Evolutionary conservation across 2,329 filamentous ascomycete species (phyloP).

Genomic region (Colletotrichum gigasporum): DNA sequence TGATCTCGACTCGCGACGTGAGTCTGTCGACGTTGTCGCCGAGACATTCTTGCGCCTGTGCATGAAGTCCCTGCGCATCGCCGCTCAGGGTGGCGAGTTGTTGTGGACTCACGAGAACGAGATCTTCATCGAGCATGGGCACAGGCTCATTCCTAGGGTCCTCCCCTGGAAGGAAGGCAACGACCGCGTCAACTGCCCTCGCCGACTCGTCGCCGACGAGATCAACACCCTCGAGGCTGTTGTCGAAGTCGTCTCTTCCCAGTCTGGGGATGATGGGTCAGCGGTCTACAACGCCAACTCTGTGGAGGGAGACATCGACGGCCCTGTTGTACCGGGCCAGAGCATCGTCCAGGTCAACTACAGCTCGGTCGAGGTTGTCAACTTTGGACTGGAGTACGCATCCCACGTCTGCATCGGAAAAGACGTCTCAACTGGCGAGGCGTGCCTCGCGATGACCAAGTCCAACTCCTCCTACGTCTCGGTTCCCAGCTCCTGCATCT

Average conservation of each 20-base stretch:
- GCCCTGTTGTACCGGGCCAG: slow-evolving; percentile 1
- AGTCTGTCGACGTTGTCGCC: neutral
- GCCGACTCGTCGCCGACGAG: slow-evolving; percentile 43
- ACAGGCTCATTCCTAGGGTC: slow-evolving; percentile 48
- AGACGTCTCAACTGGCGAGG: slow-evolving; percentile 35
- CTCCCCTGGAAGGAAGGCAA: slow-evolving; percentile 49
- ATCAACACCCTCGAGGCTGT: slow-evolving; percentile 44
- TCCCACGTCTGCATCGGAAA: slow-evolving; percentile 46
- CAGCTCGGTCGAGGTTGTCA: slow-evolving; percentile 45
- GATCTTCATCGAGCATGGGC: slow-evolving; percentile 46
- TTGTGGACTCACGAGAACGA: slow-evolving; percentile 29
- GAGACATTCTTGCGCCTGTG: slow-evolving; percentile 27
- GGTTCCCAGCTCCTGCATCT: slow-evolving; percentile 33
- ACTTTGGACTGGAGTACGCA: slow-evolving; percentile 33
- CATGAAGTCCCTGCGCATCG: neutral
- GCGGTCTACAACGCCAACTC: slow-evolving; percentile 34
- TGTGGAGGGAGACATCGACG: slow-evolving; percentile 30
- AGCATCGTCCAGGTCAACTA: slow-evolving; percentile 44
- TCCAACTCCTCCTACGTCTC: slow-evolving; percentile 46
- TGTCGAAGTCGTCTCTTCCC: slow-evolving; percentile 39
- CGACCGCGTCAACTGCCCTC: slow-evolving; percentile 47
- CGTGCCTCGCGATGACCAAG: slow-evolving; percentile 40
- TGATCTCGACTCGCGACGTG: slow-evolving; percentile 23
- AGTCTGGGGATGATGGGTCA: slow-evolving; percentile 29
- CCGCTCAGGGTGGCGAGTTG: slow-evolving; percentile 10